These are phyloP conservation scores for Salvia sclarea DNA, from an alignment of 305 asterid species.

Conservation along the genomic window DNA sequence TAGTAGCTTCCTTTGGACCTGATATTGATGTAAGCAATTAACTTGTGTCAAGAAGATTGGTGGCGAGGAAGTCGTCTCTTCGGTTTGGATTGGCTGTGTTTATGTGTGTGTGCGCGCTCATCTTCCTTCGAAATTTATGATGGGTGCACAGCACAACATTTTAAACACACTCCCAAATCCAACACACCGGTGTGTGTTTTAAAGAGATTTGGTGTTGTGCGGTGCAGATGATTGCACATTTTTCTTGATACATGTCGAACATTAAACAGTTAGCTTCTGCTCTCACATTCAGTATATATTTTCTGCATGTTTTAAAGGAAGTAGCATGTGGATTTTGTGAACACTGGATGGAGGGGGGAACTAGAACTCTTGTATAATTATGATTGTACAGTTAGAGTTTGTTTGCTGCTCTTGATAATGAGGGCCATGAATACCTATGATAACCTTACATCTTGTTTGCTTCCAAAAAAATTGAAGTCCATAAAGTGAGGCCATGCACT, in stretches of 20 bases:
- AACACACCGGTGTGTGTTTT: neutral
- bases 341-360: neutral
- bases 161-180: neutral
- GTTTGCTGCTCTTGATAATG: neutral
- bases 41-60: conserved; percentile 6
- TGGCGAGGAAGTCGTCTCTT: neutral
- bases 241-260: neutral
- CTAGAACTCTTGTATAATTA: neutral
- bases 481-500: no score
- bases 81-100: neutral
- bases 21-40: neutral
- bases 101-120: neutral
- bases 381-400: neutral
- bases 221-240: neutral
- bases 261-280: neutral
- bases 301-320: neutral
- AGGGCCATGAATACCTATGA: no score
- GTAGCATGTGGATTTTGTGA: conserved; percentile 1
- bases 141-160: neutral
- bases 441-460: no score
- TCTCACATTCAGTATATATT: neutral
- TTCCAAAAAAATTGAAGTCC: no score
- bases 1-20: neutral
- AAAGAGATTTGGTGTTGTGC: neutral
- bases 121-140: neutral